Evolutionary conservation across 805 yeast species (phyloP).

Genomic region (Teunomyces stri): DNA sequence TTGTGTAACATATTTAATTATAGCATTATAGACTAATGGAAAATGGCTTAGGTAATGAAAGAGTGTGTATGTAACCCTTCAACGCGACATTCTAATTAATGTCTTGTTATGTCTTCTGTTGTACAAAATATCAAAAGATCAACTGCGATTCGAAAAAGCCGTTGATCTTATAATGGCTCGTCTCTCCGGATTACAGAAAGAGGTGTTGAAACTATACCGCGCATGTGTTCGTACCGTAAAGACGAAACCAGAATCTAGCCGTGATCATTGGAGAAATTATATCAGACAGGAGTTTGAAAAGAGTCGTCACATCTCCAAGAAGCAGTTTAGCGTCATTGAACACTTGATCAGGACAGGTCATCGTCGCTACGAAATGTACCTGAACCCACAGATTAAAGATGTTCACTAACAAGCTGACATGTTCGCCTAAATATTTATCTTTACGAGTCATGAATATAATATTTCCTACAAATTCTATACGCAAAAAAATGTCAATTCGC

Average conservation of each 20-base stretch:
- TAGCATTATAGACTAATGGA: conserved; percentile 1
- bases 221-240: conserved; percentile 44
- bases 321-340: conserved; percentile 83
- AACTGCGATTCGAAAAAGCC: not conserved
- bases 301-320: conserved; percentile 57
- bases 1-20: not conserved
- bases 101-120: not conserved
- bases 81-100: not conserved
- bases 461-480: not conserved
- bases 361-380: conserved; percentile 68
- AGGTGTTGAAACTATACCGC: conserved; percentile 51
- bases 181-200: conserved; percentile 43
- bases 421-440: not conserved
- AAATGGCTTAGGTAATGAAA: not conserved
- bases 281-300: conserved; percentile 63
- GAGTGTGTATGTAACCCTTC: not conserved
- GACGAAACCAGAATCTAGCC: conserved; percentile 48
- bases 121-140: not conserved
- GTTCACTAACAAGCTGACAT: conserved; percentile 34
- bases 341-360: conserved; percentile 77
- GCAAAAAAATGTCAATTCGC: not conserved
- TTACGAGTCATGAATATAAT: conserved; percentile 1
- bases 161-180: conserved; percentile 25
- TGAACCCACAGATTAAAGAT: conserved; percentile 68
- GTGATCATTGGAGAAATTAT: conserved; percentile 41